Conservation (phyloP, 2,329 filamentous ascomycete species). For the Samsoniella hepiali region DNA sequence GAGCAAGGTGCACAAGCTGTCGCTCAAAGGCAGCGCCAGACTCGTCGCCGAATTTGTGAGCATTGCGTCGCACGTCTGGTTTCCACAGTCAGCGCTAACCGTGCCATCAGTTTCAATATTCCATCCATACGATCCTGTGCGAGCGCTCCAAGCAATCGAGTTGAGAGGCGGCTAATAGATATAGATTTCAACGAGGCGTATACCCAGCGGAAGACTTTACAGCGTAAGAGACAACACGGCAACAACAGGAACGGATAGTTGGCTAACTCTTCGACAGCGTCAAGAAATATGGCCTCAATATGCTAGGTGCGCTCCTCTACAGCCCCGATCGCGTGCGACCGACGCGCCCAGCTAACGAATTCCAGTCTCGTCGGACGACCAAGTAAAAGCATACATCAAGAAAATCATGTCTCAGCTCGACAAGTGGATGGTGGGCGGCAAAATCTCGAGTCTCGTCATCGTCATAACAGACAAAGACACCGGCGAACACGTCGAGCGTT, state of each 20-base stretch:
- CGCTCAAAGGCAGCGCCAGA: constrained; percentile 78
- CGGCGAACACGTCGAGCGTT: constrained; percentile 91
- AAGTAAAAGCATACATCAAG: constrained; percentile 98
- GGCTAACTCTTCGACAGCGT: constrained; percentile 44
- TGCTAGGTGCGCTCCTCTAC: constrained; percentile 62
- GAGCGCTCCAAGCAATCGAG: constrained; percentile 26
- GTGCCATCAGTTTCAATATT: constrained; percentile 78
- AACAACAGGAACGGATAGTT: not conserved
- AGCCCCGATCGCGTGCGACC: not conserved
- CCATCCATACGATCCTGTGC: constrained; percentile 93
- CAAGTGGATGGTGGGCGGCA: constrained; percentile 95
- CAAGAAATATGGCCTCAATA: constrained; percentile 99
- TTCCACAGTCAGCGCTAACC: not conserved
- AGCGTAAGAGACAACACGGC: constrained; percentile 54
- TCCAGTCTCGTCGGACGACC: constrained; percentile 86
- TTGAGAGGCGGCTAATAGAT: not conserved
- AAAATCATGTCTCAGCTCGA: constrained; percentile 98
- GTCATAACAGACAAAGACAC: constrained; percentile 97
- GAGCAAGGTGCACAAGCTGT: constrained; percentile 91
- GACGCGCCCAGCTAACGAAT: constrained; percentile 6
- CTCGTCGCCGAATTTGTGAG: constrained; percentile 92
- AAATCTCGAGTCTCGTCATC: constrained; percentile 95
- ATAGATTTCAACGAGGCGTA: constrained; percentile 77
- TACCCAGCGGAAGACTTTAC: constrained; percentile 97
- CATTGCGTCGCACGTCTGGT: constrained; percentile 25